Base-by-base conservation (phyloP, 202 grass and related monocot genomes). In the Musa balbisiana region DNA sequence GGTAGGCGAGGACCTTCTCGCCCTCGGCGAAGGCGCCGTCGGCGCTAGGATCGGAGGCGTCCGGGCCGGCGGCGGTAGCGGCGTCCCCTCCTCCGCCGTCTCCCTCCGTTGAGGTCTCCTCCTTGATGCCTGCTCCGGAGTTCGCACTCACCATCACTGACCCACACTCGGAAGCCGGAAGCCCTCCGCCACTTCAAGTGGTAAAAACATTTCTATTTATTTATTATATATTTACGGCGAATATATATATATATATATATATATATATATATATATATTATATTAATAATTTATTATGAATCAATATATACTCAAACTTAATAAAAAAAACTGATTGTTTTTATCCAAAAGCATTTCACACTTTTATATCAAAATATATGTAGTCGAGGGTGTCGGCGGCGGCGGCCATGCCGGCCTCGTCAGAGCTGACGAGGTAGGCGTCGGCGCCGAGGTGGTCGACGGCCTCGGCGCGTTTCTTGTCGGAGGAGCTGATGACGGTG, bases 401-500 rank as follows among this genome's bases (percentile, higher is more conserved):
- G 4, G 88, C 73, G 2, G 56, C 89, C 87, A 99, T 92, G 20
- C 80, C 77, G 9, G 56, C 80, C 23, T 24, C 60, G 73, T 94
- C 91, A 50, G 95, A 87, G 85, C 91, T 99, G 26, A 94, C 58
- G 0, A 94, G 84, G 77, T 99, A 99, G 0, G 83, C 91, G 79
- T 92, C 95, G 8, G 95, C 95, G 67, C 95, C 89, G 21, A 99
- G 91, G 75, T 99, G 75, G 64, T 94, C 89, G 71, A 92, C 73
- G 1, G 95, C 95, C 85, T 99, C 95, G 9, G 69, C 53, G 6
- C 86, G 91, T 80, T 99, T 99, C 87, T 73, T 77, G 74, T 77
- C 71, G 12, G 95, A 99, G 20, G 95, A 99, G 87, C 91, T 94
- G 78, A 99, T 94, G 24, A 92, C 91, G 8, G 95, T 94, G 53